Conservation (phyloP, 148 eudicot species). For the Simmondsia chinensis region DNA sequence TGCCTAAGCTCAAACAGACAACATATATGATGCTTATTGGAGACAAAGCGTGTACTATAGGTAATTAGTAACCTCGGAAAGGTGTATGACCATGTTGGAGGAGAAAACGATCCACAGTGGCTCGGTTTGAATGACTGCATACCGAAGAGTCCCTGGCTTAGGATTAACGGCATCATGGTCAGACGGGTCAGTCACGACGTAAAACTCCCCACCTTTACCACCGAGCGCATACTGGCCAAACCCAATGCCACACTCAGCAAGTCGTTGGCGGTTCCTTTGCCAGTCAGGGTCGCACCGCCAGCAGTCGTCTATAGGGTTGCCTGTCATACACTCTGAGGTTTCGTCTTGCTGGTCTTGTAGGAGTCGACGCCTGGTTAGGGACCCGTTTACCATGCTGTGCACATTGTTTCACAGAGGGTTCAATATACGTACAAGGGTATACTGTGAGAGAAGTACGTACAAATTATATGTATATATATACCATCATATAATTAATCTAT, state of each 20-base stretch:
- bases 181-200: constrained; percentile 69
- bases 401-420: too few species aligned
- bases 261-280: constrained; percentile 64
- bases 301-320: constrained; percentile 88
- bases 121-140: constrained; percentile 69
- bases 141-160: constrained; percentile 69
- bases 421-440: too few species aligned
- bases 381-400: constrained; percentile 62
- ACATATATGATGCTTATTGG: neutral
- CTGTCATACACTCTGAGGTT: constrained; percentile 40
- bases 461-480: too few species aligned
- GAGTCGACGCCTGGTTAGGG: constrained; percentile 54
- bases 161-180: constrained; percentile 75
- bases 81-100: constrained; percentile 63
- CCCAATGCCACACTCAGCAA: constrained; percentile 83
- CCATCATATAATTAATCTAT: too few species aligned
- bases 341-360: constrained; percentile 24
- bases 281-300: constrained; percentile 89
- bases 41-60: neutral
- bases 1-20: too few species aligned
- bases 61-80: constrained; percentile 28
- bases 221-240: constrained; percentile 83
- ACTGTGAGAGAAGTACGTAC: neutral
- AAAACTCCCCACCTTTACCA: constrained; percentile 76
- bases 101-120: constrained; percentile 87